phyloP scores from a whole-genome alignment of 2,329 filamentous ascomycete genomes.

The Fusarium secorum region DNA sequence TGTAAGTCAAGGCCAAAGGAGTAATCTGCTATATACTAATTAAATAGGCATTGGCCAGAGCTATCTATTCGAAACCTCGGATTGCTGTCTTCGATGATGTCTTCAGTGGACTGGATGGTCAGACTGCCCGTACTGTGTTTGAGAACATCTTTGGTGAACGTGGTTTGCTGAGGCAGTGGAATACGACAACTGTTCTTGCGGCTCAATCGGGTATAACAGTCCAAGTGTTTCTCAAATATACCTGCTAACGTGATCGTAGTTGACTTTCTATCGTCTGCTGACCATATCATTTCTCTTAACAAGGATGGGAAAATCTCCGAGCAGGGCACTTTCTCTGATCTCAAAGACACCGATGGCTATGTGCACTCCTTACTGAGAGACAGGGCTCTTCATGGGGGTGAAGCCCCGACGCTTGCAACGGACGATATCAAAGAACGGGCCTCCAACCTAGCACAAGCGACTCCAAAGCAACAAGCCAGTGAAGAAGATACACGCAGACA shows the following conservation, averaged over 20 bases:
- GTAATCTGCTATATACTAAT: background rate
- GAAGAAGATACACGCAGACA: slow-evolving; percentile 39
- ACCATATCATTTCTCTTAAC: slow-evolving; percentile 35
- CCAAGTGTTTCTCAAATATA: background rate
- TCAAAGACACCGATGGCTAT: slow-evolving; percentile 17
- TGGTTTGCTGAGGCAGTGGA: slow-evolving; percentile 42
- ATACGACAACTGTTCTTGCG: slow-evolving; percentile 49
- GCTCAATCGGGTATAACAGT: slow-evolving; percentile 44
- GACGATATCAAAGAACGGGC: background rate
- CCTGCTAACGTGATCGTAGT: slow-evolving; percentile 34
- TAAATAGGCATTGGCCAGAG: slow-evolving; percentile 48
- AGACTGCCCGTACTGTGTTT: slow-evolving; percentile 47
- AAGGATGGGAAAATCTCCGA: slow-evolving; percentile 34
- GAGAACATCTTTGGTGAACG: slow-evolving; percentile 38
- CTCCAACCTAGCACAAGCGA: slow-evolving; percentile 4
- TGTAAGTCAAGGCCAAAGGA: slow-evolving; percentile 33
- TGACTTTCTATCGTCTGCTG: slow-evolving; percentile 41
- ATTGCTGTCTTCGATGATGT: slow-evolving; percentile 50
- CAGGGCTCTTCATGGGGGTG: background rate
- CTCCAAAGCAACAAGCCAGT: background rate
- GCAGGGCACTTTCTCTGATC: slow-evolving; percentile 45
- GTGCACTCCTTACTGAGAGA: slow-evolving; percentile 1
- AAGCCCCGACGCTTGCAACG: too few species aligned
- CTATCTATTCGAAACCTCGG: slow-evolving; percentile 47
- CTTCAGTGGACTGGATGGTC: slow-evolving; percentile 49